Base-by-base conservation (phyloP, 2,329 filamentous ascomycete species). In the Nothophaeocryptopus gaeumannii region DNA sequence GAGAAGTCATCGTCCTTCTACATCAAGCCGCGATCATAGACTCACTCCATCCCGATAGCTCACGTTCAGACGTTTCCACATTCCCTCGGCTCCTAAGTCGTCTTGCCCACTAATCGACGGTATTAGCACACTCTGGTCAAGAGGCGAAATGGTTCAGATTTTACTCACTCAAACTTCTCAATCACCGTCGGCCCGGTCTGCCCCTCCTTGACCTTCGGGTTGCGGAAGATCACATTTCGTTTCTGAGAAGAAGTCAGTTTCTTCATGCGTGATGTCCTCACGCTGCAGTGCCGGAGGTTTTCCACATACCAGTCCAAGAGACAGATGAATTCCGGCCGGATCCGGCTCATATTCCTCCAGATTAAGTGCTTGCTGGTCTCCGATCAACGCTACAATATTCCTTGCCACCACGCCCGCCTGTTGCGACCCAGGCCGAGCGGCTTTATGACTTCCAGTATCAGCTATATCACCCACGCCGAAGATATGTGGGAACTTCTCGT, bases 391-490 rank as follows among this genome's bases (percentile, higher is more conserved):
- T 2, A 81, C 59, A 13, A 85, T 72, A 54, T 85, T 86, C 34
- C 76, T 72, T 1, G 74, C 74, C 0, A 76, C 80, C 3, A 79
- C 59, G 29, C 71, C 68, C 2, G 77, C 78, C 59, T 86, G 83
- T 9, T 72, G 69, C 38, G 72, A 70, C 0, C 78, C 80, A 0
- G 80, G 75, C 8, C 81, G 72, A 0, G 77, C 79, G 36, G 66
- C 69, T 60, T 83, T 83, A 5, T 77, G 77, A 0, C 73, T 72
- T 1, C 74, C 75, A 5, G 65, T 66, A 20, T 79, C 78, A 3
- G 81, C 77, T 4, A 87, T 79, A 54, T 86, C 83, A 13, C 84
- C 84, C n/a, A 81, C 76, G 1, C 78, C 79, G 58, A 82, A 86
- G 2, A 86, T 71, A 52, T 81, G 75, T 1, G 74, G 70, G 8